Evolutionary conservation across 2,329 filamentous ascomycete genomes (phyloP), one percentile per base, ranked within the genome.

Genomic region (Hirsutella rhossiliensis): DNA sequence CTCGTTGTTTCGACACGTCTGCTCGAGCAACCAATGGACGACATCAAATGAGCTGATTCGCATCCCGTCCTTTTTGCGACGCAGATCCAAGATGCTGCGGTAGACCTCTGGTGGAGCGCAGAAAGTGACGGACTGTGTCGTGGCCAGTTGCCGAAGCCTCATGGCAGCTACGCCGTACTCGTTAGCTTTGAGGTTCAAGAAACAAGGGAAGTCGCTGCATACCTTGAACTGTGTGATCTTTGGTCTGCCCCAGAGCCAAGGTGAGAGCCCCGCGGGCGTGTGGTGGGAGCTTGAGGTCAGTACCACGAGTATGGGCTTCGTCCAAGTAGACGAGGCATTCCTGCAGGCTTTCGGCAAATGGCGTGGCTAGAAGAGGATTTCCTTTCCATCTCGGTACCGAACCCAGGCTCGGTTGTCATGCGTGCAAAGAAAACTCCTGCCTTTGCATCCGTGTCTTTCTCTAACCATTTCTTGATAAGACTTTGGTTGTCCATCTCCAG

Each of bases 161-260:
- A 84, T 84, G 0, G 79, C 78, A 43, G 79, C 80, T 76, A 34
- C 47, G 20, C 1, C 4, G 5, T 34, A 11, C 18, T 50, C 29
- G 51, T n/a, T n/a, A 8, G 19, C 17, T 11, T 4, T 3, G 2
- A 38, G 12, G 7, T 4, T 30, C n/a, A 30, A 19, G 3, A 23
- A 4, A 9, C 13, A 7, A 13, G 6, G 29, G 2, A 2, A 11
- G 20, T 20, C 37, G 6, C 20, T 27, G 18, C 56, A 48, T 59
- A 73, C 73, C 73, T 68, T 83, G 78, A 0, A 80, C 75, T 0
- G 73, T 70, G 9, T 75, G 67, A 44, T 82, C 78, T 46, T 82
- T 82, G 0, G 73, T 78, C 43, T 77, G 69, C 1, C 70, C 66
- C 0, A 75, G 62, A 0, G 72, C 73, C 0, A 82, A 57, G 0